Base-by-base conservation (phyloP, 345 rosid species). In the Excoecaria cochinchinensis region DNA sequence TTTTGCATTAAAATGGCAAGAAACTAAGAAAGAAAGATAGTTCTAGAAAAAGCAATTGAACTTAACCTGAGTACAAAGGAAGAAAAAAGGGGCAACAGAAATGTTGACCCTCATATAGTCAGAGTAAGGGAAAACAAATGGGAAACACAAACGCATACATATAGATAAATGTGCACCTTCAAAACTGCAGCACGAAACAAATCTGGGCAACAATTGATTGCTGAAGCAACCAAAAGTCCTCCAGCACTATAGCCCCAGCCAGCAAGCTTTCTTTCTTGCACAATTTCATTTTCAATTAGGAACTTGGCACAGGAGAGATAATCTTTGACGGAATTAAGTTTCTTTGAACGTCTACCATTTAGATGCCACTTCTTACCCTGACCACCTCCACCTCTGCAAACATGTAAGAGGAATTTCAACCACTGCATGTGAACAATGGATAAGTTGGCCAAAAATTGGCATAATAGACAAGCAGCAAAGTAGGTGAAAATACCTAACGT, bases 191-290 rank as follows among this genome's bases (percentile, higher is more conserved):
- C 98, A 78, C 88, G 86, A 72, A 92, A 86, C 71, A 90, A 83
- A 80, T 86, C 84, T 8, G 94, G 99, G 76, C 82, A 85, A 66
- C 57, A 63, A 77, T 91, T 95, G 71, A 90, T 91, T 80, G 97
- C 98, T 70, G 98, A 84, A 85, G 99, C 99, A 85, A 95, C 91
- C 74, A 90, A 79, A 70, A 93, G 94, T 58, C 96, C 99, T 68
- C 97, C 98, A 16, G 91, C 98, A 75, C 99, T 95, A 80, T 90
- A 89, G 77, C 99, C 99, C 91, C 90, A 92, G 71, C 92, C 97
- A 22, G 93, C 93, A 81, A 95, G 96, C 83, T 89, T 90, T 77
- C 85, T 84, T 52, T 85, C 89, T 66, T 85, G 83, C 76, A 92
- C 97, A 69, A 95, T 82, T 77, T 83, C 85, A 77, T 86, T 88